Base-by-base conservation (phyloP, 2,329 filamentous ascomycete species). In the Apiospora phragmitis region DNA sequence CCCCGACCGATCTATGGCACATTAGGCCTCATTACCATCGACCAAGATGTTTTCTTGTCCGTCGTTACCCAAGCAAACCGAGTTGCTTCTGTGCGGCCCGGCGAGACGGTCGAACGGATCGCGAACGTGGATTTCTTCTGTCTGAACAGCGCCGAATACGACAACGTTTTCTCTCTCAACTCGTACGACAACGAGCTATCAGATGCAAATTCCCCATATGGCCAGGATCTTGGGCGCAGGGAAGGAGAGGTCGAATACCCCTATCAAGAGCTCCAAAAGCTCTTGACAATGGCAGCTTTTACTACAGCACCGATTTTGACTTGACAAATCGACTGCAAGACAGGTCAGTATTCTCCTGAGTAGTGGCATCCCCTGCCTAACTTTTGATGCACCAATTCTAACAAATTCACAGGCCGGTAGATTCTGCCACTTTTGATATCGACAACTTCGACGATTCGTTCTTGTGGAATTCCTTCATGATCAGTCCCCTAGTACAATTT, bases 381-480 rank as follows among this genome's bases (percentile, higher is more conserved):
- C 16, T 59, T 59, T 1, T n/a, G 49, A 29, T 14, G 16, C 18
- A 35, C n/a, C 16, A 35, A 35, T 69, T 41, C 75, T 78, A 32
- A 76, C 72, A 68, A 71, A 77, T 59, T 73, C 74, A 3, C 72
- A 94, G 93, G 76, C 90, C 92, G 18, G 89, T 92, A 70, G 94
- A 95, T 79, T 90, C 90, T 26, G 88, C 91, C 62, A 91, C 92
- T 0, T 95, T 98, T 73, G 93, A 97, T 73, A 94, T 98, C 72
- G 94, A 97, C 79, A 96, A 94, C 77, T 91, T 98, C 72, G 94
- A 99, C 80, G 92, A 94, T 77, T 92, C 93, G 1, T 98, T 97
- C 79, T 83, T 99, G 24, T 99, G 96, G 96, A 99, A 99, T 79
- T 97, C 94, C 4, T 98, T 97, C 82, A 98, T 99, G 94, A 97